Conservation (phyloP, 345 rosid species). For the Chamaenerion angustifolium region DNA sequence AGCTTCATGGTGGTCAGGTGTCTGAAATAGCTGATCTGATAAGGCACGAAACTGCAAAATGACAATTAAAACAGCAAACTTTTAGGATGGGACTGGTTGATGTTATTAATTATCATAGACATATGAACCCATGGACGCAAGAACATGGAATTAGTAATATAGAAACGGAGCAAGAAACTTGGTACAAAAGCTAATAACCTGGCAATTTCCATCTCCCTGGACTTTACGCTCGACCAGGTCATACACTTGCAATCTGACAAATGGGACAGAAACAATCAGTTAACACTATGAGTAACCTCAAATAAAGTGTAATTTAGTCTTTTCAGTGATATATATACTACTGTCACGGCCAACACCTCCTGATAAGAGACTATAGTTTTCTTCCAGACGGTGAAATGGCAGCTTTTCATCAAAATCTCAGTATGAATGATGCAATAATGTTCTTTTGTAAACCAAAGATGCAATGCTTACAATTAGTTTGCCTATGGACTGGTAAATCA, state of each 20-base stretch:
- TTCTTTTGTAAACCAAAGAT: too few relatives aligned
- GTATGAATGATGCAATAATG: too few relatives aligned
- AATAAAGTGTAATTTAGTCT: not conserved
- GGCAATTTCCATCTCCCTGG: slow-evolving; percentile 78
- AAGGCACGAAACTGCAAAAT: slow-evolving; percentile 31
- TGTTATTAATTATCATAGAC: not conserved
- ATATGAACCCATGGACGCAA: not conserved
- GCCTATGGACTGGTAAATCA: too few relatives aligned
- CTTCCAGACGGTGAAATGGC: too few relatives aligned
- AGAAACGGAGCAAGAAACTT: not conserved
- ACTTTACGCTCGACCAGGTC: slow-evolving; percentile 50
- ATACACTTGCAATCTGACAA: slow-evolving; percentile 36
- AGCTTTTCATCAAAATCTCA: too few relatives aligned
- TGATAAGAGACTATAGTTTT: too few relatives aligned
- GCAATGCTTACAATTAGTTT: too few relatives aligned
- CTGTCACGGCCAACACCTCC: too few relatives aligned
- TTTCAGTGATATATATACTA: too few relatives aligned
- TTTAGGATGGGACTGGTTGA: not conserved
- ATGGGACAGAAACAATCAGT: not conserved
- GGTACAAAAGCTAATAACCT: slow-evolving; percentile 22
- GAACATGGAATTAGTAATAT: not conserved
- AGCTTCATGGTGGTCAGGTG: slow-evolving; percentile 27
- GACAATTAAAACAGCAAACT: not conserved
- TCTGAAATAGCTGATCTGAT: slow-evolving; percentile 27
- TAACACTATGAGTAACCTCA: not conserved